Evolutionary conservation across 345 rosid genomes (phyloP), one percentile per base, ranked within the genome.

Genomic region (Hypericum androsaemum): DNA sequence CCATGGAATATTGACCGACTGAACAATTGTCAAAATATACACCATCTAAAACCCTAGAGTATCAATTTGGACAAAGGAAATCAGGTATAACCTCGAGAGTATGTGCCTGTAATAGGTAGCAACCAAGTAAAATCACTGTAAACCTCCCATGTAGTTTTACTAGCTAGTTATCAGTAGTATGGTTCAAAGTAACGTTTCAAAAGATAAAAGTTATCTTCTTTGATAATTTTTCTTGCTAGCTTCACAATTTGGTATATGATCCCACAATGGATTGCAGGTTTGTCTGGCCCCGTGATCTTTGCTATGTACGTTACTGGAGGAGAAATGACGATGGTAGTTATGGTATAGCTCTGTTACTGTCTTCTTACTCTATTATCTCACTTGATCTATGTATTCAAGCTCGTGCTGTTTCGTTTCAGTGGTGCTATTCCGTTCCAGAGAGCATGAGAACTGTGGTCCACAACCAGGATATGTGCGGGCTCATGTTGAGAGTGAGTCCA

Each of bases 261-360:
- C 54, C 41, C 15, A 16, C 32, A 39, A 63, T 52, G 12, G 62
- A 13, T 68, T 73, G 63, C 79, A 94, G 99, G 87, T 57, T 88
- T 71, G 87, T 86, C 44, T 94, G 97, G 99, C 97, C 99, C 9
- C 97, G 99, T 59, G 99, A 94, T 65, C 95, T 94, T 74, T 94
- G 97, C 66, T 94, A 94, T 74, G 95, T 88, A 58, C 86, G 99
- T 8, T 94, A 88, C 64, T 94, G 99, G 99, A 92, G 97, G 38
- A 77, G 96, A 66, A 94, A 94, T 62, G 99, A 94, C 56, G 99
- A 94, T 46, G 96, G 99, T 60, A 94, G 99, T 63, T 94, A 94
- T 73, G 99, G 99, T 86, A 83, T 11, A 13, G 5, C 62, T 64
- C 56, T 50, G 39, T 46, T 46, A 0, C 32, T 13, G 22, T 46